Percentiles rank a stretch among this genome's conserved stretches.
Conservation (phyloP, 148 eudicot genomes). For the Fagopyrum homotropicum region DNA sequence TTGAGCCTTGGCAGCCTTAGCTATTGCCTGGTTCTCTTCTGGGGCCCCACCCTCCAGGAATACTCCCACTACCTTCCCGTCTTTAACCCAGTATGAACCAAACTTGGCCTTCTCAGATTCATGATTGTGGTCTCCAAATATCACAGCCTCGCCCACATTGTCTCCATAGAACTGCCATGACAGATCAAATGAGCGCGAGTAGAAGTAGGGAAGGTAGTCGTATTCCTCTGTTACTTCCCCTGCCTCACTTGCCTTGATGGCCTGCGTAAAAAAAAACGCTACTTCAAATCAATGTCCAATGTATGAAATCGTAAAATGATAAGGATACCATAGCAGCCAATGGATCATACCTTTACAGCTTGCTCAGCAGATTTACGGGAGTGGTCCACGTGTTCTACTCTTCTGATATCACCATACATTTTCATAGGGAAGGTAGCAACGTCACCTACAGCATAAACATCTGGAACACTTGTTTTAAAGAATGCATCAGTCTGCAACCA, state of each 20-base stretch:
- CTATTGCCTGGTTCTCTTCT: slow-evolving; percentile 67
- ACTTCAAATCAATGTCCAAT: neutral
- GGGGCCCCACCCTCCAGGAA: slow-evolving; percentile 64
- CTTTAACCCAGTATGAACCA: slow-evolving; percentile 64
- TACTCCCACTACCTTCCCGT: slow-evolving; percentile 54
- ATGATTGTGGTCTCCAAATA: slow-evolving; percentile 52
- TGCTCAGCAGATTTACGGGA: slow-evolving; percentile 99
- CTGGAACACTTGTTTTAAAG: slow-evolving; percentile 76
- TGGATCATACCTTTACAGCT: slow-evolving; percentile 71
- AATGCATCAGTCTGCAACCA: slow-evolving; percentile 79
- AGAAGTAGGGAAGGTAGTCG: slow-evolving; percentile 69
- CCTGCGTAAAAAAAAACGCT: slow-evolving; percentile 26
- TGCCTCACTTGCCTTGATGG: slow-evolving; percentile 48
- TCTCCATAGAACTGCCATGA: slow-evolving; percentile 75
- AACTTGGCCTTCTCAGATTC: slow-evolving; percentile 45
- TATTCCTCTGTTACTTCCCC: slow-evolving; percentile 46
- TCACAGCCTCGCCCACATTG: slow-evolving; percentile 56
- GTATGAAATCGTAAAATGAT: neutral
- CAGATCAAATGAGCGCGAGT: slow-evolving; percentile 60
- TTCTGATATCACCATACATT: slow-evolving; percentile 68
- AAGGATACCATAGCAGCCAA: neutral
- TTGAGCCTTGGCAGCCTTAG: slow-evolving; percentile 53
- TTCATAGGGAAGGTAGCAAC: slow-evolving; percentile 97
- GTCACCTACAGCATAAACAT: slow-evolving; percentile 96
- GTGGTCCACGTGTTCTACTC: slow-evolving; percentile 98